Evolutionary conservation across 768 basidiomycete genomes (phyloP), one percentile per base, ranked within the genome.

Genomic region (Krasilnikovozyma curviuscula): DNA sequence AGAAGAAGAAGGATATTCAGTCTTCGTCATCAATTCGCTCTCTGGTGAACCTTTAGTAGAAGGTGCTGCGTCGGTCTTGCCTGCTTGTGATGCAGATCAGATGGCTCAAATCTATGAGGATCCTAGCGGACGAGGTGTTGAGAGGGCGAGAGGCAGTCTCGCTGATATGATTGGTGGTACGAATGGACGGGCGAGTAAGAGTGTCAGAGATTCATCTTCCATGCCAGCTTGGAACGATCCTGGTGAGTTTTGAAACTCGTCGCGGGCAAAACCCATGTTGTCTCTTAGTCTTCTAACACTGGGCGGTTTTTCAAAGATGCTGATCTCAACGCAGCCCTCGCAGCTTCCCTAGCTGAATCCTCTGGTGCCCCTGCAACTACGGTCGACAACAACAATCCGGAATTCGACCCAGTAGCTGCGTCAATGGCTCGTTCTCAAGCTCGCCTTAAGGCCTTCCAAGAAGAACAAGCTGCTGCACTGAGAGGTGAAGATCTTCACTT

Each of bases 1-100:
- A 3, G 50, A 52, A 34, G 24, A 39, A 2, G 50, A 52, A 16
- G 50, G 50, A 12, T 52, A 52, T 34, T 52, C 50, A 16, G 44
- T 52, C 14, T 52, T 52, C 21, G 50, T 52, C 28, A n/a, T 52
- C 14, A 39, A 40, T 8, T 44, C 49, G n/a, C 34, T 25, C 18
- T 19, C 24, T n/a, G n/a, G n/a, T n/a, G n/a, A n/a, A n/a, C n/a
- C n/a, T n/a, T n/a, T n/a, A n/a, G n/a, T n/a, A n/a, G n/a, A n/a
- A n/a, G n/a, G n/a, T n/a, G n/a, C n/a, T n/a, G n/a, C n/a, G n/a
- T n/a, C n/a, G n/a, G n/a, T n/a, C n/a, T n/a, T n/a, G n/a, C n/a
- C n/a, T n/a, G n/a, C n/a, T n/a, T n/a, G n/a, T n/a, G n/a, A n/a
- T n/a, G n/a, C n/a, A n/a, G n/a, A n/a, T n/a, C n/a, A n/a, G n/a